Evolutionary conservation across 2,329 filamentous ascomycete genomes (phyloP), one percentile per base, ranked within the genome.

Genomic region (Chaetomium strumarium): DNA sequence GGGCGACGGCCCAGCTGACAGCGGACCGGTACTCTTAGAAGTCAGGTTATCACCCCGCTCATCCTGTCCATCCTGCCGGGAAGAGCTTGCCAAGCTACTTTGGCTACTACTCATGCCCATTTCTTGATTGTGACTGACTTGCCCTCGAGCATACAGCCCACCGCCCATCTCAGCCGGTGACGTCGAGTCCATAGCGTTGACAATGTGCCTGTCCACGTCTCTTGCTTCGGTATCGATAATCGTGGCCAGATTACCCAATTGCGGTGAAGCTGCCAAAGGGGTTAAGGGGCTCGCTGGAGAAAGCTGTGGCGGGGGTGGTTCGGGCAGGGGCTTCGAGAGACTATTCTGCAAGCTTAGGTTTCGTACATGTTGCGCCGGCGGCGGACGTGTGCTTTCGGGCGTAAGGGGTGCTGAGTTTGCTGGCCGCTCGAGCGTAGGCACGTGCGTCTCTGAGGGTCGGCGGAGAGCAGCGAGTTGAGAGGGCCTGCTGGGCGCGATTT

Each of bases 1-100:
- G 3, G 81, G 79, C 2, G 82, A 84, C 43, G 79, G 79, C 0
- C 76, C 79, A 12, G 77, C 75, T 1, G 79, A 82, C 19, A 74
- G 65, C 14, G 76, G 75, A 4, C 78, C 80, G 56, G 75, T 77
- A 58, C 72, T 80, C 61, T 74, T 73, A 11, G 77, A 75, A 13
- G 75, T 77, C 55, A 75, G 63, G 47, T 72, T 75, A 49, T 81
- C 76, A 38, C 63, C 72, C 29, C 73, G 62, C 12, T 72, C 75
- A 19, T 79, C 77, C 8, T 68, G 69, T 12, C 67, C 70, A 40
- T 79, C 76, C 33, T 72, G 72, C 56, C 72, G 70, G 30, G 62
- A 56, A 9, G 65, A 64, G 58, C 71, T 73, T 8, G 72, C 68
- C 51, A 72, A 58, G 59, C 72, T 76, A 60, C 67, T 74, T 63